Evolutionary conservation across 1,139 yeast genomes (phyloP).

Genomic region (Hemisphaericaspora lyxosophila): DNA sequence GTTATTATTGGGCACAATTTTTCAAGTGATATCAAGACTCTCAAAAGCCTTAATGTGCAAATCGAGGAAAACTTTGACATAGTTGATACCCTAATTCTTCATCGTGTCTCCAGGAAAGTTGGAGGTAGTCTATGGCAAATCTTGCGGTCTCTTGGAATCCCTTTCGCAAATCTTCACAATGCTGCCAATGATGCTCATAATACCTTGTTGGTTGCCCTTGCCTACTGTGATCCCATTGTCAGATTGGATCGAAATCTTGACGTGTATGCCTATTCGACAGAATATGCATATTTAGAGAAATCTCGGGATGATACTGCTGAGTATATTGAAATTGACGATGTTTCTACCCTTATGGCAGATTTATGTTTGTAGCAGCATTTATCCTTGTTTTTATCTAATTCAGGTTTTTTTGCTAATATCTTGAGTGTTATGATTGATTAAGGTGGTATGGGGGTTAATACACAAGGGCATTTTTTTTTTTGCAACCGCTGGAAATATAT

Average conservation of each 20-base stretch:
- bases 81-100: conserved; percentile 58
- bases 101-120: conserved; percentile 38
- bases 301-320: background rate
- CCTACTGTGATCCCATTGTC: conserved; percentile 52
- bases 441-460: no score
- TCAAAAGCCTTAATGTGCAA: conserved; percentile 45
- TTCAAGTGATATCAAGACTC: conserved; percentile 58
- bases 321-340: background rate
- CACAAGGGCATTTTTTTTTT: no score
- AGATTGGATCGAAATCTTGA: conserved; percentile 21
- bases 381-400: no score
- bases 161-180: conserved; percentile 70
- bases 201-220: conserved; percentile 57
- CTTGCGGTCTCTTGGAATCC: conserved; percentile 53
- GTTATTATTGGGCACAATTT: conserved; percentile 71
- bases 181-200: conserved; percentile 84
- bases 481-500: background rate
- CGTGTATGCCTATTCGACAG: conserved; percentile 7
- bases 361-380: background rate
- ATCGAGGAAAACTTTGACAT: conserved; percentile 24
- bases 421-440: no score
- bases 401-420: no score
- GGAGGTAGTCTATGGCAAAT: conserved; percentile 55
- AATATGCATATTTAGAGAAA: background rate
- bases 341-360: background rate